phyloP scores from a whole-genome alignment of 805 yeast genomes.

The Pichia paraexigua region DNA sequence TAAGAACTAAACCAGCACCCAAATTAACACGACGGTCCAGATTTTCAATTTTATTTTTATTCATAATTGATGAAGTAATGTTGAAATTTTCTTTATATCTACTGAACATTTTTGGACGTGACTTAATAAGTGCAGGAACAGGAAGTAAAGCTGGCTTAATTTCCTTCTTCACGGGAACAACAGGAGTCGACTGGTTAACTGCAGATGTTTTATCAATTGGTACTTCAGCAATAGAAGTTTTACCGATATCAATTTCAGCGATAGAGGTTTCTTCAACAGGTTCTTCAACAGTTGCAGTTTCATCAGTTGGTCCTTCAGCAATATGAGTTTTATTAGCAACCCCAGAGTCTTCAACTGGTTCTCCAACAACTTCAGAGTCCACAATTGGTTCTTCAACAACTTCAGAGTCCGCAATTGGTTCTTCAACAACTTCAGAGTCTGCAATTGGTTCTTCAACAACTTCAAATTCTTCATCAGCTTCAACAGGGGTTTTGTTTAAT shows the following conservation, averaged over 20 bases:
- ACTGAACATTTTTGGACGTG: conserved; percentile 37
- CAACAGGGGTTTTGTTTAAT: background rate
- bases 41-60: conserved; percentile 36
- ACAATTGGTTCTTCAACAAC: background rate
- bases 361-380: too few species aligned
- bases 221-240: conserved; percentile 3
- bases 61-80: conserved; percentile 39
- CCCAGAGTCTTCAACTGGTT: background rate
- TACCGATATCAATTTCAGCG: background rate
- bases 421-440: background rate
- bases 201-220: conserved; percentile 7
- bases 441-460: background rate
- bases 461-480: background rate
- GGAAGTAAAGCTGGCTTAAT: conserved; percentile 14
- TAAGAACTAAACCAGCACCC: conserved; percentile 47
- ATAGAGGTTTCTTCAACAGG: background rate
- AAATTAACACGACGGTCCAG: conserved; percentile 42
- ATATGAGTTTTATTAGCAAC: too few species aligned
- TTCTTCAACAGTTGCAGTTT: background rate
- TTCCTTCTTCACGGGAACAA: conserved; percentile 2
- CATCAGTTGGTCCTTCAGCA: conserved; percentile 2
- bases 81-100: conserved; percentile 43
- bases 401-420: too few species aligned
- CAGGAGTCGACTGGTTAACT: background rate
- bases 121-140: conserved; percentile 30